Percentiles rank a stretch among this genome's conserved stretches.
These are phyloP conservation scores for Leptoxyphium fumago DNA, from an alignment of 2,329 filamentous ascomycete genomes.

Conservation along the genomic window DNA sequence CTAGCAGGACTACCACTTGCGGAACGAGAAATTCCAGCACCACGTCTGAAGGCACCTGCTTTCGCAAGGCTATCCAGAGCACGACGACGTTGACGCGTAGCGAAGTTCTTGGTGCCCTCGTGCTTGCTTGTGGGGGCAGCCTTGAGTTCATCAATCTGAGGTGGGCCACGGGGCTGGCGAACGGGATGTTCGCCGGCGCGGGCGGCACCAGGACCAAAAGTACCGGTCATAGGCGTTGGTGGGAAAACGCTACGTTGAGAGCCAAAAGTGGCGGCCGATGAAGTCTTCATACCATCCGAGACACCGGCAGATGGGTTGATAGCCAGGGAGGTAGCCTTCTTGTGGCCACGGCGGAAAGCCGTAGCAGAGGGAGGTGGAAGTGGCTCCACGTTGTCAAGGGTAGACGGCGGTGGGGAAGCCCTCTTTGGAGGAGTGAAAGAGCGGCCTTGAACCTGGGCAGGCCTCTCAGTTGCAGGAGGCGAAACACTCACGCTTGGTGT, in stretches of 20 bases:
- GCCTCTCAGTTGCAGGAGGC: slow-evolving; percentile 47
- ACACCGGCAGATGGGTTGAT: slow-evolving; percentile 43
- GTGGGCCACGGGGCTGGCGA: slow-evolving; percentile 85
- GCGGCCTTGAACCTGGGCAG: slow-evolving; percentile 37
- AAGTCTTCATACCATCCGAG: slow-evolving; percentile 55
- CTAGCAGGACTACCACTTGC: slow-evolving; percentile 61
- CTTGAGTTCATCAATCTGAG: slow-evolving; percentile 78
- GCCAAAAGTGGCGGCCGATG: slow-evolving; percentile 36
- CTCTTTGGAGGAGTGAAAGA: slow-evolving; percentile 50
- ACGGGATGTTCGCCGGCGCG: slow-evolving; percentile 89
- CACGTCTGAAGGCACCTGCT: slow-evolving; percentile 71
- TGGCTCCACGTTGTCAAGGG: slow-evolving; percentile 47
- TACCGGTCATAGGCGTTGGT: slow-evolving; percentile 63
- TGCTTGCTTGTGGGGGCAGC: slow-evolving; percentile 82
- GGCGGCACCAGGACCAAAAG: slow-evolving; percentile 82
- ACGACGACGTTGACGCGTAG: slow-evolving; percentile 76
- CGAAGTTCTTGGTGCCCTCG: slow-evolving; percentile 96
- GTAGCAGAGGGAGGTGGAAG: slow-evolving; percentile 79
- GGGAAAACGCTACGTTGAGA: slow-evolving; percentile 42
- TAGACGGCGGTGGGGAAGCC: slow-evolving; percentile 47
- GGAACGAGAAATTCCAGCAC: slow-evolving; percentile 43
- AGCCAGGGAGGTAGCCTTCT: slow-evolving; percentile 63
- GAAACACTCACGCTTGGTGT: slow-evolving; percentile 59
- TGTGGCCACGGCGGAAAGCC: slow-evolving; percentile 84
- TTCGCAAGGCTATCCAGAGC: slow-evolving; percentile 85